These are phyloP conservation scores for Rubroboletus pulcherrimus DNA, from an alignment of 768 basidiomycete species.

Conservation along the genomic window DNA sequence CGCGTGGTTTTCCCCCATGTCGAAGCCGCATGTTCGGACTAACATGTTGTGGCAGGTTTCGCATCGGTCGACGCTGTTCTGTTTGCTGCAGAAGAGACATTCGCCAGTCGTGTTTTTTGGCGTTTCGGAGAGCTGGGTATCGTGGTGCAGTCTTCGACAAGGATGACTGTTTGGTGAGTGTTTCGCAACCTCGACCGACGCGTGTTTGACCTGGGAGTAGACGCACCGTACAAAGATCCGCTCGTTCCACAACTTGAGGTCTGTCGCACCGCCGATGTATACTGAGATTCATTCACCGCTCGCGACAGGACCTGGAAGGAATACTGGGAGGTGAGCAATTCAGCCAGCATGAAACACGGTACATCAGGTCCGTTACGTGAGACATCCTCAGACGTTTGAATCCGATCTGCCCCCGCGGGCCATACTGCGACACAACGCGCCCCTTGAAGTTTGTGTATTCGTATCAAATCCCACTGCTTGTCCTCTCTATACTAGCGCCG, in stretches of 20 bases:
- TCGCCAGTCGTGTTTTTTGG: conserved; percentile 70
- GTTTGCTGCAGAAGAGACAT: conserved; percentile 58
- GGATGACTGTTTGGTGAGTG: not conserved
- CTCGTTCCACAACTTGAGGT: not conserved
- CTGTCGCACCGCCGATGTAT: not conserved
- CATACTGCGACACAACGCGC: not conserved
- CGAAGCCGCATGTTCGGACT: conserved; percentile 57
- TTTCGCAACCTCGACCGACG: not conserved
- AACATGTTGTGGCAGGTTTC: not conserved
- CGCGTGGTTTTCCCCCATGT: conserved; percentile 56
- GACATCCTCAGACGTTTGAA: not conserved
- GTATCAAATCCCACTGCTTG: not conserved
- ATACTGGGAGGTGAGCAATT: not conserved
- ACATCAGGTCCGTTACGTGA: not conserved
- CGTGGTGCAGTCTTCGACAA: not conserved
- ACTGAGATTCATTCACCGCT: not conserved
- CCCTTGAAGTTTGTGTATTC: no score
- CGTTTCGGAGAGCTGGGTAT: not conserved
- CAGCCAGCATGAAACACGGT: not conserved
- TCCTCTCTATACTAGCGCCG: not conserved
- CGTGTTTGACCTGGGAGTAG: not conserved
- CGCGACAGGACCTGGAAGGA: not conserved
- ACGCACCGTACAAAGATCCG: not conserved
- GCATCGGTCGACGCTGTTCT: not conserved
- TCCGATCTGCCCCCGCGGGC: not conserved